Evolutionary conservation across 768 basidiomycete genomes (phyloP).

Genomic region (Pleurotus tuber-regium): DNA sequence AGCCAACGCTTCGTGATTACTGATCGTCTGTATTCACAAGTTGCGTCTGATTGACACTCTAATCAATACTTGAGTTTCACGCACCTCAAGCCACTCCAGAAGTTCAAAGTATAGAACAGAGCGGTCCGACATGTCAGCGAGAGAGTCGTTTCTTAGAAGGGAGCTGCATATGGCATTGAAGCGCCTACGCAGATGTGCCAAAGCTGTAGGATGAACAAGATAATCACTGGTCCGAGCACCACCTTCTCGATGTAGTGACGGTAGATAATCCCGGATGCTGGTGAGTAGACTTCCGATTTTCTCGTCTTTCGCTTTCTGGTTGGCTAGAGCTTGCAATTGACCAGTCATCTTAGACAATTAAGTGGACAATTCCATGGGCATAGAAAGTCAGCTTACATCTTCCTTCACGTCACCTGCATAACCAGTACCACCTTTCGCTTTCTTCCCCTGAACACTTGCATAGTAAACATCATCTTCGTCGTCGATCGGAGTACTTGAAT

Average conservation of each 20-base stretch:
- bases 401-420: constrained; percentile 84
- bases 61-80: too few relatives aligned
- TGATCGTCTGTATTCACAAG: constrained; percentile 83
- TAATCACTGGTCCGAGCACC: constrained; percentile 87
- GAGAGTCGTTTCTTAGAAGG: constrained; percentile 86
- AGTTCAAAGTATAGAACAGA: constrained; percentile 82
- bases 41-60: too few relatives aligned
- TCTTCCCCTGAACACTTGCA: constrained; percentile 48
- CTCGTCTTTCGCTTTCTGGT: constrained; percentile 73
- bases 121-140: constrained; percentile 93
- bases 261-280: constrained; percentile 79
- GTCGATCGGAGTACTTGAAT: constrained; percentile 26
- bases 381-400: constrained; percentile 58
- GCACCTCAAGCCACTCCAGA: constrained; percentile 89
- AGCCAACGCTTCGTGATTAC: constrained; percentile 88
- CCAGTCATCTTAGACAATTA: constrained; percentile 60
- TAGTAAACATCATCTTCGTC: constrained; percentile 57
- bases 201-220: constrained; percentile 85
- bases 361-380: neutral
- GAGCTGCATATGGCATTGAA: constrained; percentile 88
- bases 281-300: constrained; percentile 67
- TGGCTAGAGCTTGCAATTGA: constrained; percentile 70
- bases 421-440: constrained; percentile 76
- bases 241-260: constrained; percentile 70
- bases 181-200: constrained; percentile 87